Evolutionary conservation across 257 asterid genomes (phyloP).

Genomic region (Scutellaria barbata): DNA sequence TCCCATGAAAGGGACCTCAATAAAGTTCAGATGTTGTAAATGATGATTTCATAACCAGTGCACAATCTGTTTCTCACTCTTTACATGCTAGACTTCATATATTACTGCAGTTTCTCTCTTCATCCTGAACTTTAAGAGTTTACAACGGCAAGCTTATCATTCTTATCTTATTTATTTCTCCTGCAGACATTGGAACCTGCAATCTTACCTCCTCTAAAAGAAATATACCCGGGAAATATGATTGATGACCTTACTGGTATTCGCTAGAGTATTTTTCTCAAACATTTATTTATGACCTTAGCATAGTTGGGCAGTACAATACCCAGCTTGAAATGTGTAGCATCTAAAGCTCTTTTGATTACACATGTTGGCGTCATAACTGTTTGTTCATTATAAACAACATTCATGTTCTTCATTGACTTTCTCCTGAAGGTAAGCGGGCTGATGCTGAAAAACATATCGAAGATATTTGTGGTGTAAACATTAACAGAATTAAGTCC

Average conservation of each 20-base stretch:
- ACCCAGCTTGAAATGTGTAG: slow-evolving; percentile 8
- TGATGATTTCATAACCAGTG: background rate
- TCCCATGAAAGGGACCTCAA: slow-evolving; percentile 5
- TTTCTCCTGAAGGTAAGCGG: slow-evolving; percentile 73
- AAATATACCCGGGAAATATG: slow-evolving; percentile 90
- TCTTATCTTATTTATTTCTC: slow-evolving; percentile 31
- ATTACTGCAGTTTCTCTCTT: slow-evolving; percentile 5
- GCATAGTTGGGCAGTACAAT: slow-evolving; percentile 29
- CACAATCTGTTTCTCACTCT: background rate
- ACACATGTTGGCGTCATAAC: background rate
- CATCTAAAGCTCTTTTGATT: slow-evolving; percentile 5
- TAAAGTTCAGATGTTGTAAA: slow-evolving; percentile 1
- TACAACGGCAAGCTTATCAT: background rate
- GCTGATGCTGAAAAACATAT: slow-evolving; percentile 72
- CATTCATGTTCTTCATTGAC: slow-evolving; percentile 30
- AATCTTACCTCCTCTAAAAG: slow-evolving; percentile 83
- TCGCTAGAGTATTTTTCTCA: background rate
- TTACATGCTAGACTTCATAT: background rate
- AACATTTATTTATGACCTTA: background rate
- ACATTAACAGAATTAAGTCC: slow-evolving; percentile 59
- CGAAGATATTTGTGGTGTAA: slow-evolving; percentile 66
- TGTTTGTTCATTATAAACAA: background rate
- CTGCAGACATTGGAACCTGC: slow-evolving; percentile 90
- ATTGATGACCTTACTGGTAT: slow-evolving; percentile 79
- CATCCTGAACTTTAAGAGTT: background rate